Conservation (phyloP, 768 basidiomycete genomes). For the Boletus huronensis region DNA sequence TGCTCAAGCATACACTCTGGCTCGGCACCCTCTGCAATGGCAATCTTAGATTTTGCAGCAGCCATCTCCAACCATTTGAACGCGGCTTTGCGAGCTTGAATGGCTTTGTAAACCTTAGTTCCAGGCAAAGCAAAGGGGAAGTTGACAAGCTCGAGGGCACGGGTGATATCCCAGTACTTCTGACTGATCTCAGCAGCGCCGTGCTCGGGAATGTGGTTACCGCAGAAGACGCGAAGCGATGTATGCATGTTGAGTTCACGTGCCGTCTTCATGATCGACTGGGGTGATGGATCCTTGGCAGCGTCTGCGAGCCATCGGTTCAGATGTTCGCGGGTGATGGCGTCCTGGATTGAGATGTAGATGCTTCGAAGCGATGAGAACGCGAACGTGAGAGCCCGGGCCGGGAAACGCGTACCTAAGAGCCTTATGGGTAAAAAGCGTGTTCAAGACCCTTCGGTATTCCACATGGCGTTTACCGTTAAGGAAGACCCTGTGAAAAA, state of each 20-base stretch:
- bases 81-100: conserved; percentile 84
- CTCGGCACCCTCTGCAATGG: conserved; percentile 76
- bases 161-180: conserved; percentile 95
- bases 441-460: conserved; percentile 87
- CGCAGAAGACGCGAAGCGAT: conserved; percentile 94
- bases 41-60: conserved; percentile 72
- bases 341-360: conserved; percentile 82
- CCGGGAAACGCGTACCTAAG: conserved; percentile 56
- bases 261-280: conserved; percentile 84
- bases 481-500: conserved; percentile 85
- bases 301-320: conserved; percentile 64
- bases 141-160: conserved; percentile 96
- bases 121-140: conserved; percentile 95
- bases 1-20: conserved; percentile 90
- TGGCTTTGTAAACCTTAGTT: conserved; percentile 93
- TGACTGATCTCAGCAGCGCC: conserved; percentile 80
- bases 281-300: conserved; percentile 42
- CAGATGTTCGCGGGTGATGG: conserved; percentile 75
- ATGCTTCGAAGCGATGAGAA: conserved; percentile 44
- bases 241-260: conserved; percentile 97
- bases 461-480: conserved; percentile 92
- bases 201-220: conserved; percentile 78
- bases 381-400: neutral
- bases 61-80: conserved; percentile 78
- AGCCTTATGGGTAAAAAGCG: conserved; percentile 91